Evolutionary conservation across 257 asterid species (phyloP).

Genomic region (Linderniella brevidens): DNA sequence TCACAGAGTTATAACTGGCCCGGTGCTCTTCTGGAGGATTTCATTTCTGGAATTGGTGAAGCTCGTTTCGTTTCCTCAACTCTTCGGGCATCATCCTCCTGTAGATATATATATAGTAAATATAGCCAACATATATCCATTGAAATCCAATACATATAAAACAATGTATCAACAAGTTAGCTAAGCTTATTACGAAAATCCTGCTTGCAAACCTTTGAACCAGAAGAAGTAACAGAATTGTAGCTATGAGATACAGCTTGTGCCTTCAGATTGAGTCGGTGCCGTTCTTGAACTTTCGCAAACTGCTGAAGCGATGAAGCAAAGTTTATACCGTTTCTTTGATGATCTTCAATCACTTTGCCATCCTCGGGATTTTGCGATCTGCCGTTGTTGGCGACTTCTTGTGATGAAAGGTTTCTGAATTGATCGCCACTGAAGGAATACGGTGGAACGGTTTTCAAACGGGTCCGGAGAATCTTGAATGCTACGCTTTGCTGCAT

Average conservation of each 20-base stretch:
- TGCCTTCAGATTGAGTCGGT: conserved; percentile 38
- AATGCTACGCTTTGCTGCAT: conserved; percentile 97
- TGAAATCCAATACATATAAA: neutral
- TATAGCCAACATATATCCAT: neutral
- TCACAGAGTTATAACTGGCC: conserved; percentile 36
- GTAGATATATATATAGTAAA: neutral
- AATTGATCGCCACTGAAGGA: conserved; percentile 52
- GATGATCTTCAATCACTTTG: conserved; percentile 30
- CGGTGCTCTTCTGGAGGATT: conserved; percentile 39
- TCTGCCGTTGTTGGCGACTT: conserved; percentile 24
- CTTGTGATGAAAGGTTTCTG: conserved; percentile 24
- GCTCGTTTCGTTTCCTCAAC: conserved; percentile 16
- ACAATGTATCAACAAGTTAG: neutral
- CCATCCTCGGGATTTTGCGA: conserved; percentile 44
- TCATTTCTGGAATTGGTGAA: conserved; percentile 22
- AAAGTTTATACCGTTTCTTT: conserved; percentile 30
- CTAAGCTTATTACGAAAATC: neutral
- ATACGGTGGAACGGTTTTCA: conserved; percentile 80
- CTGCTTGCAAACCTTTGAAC: neutral
- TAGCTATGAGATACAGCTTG: conserved; percentile 26
- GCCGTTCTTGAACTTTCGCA: conserved; percentile 66
- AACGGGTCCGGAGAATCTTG: conserved; percentile 78
- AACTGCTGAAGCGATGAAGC: conserved; percentile 51
- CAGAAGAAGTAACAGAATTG: conserved; percentile 18
- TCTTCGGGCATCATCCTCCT: neutral